phyloP scores from a whole-genome alignment of 805 yeast species.

The Tetrapisispora phaffii region DNA sequence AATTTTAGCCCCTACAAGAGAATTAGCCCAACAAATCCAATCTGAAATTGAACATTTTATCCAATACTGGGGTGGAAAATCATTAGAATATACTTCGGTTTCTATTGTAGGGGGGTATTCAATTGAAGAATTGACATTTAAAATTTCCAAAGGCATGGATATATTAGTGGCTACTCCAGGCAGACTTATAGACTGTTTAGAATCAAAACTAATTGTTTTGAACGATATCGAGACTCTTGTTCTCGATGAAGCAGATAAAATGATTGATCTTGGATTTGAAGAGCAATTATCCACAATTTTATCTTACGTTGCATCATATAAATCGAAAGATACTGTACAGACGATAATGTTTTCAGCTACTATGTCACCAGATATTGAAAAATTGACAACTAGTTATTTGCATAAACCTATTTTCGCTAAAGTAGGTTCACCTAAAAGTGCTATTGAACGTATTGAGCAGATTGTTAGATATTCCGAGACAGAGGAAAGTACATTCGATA shows the following conservation, averaged over 20 bases:
- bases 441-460: conserved; percentile 52
- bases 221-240: conserved; percentile 56
- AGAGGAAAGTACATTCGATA: conserved; percentile 37
- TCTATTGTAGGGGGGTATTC: conserved; percentile 87
- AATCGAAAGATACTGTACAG: conserved; percentile 30
- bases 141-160: conserved; percentile 55
- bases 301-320: conserved; percentile 35
- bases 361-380: conserved; percentile 65
- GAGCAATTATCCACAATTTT: conserved; percentile 59
- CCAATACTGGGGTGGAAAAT: conserved; percentile 18
- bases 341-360: conserved; percentile 95
- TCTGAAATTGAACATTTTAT: conserved; percentile 50
- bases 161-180: conserved; percentile 93
- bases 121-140: conserved; percentile 58
- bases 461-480: conserved; percentile 43
- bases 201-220: conserved; percentile 52
- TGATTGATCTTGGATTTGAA: conserved; percentile 93
- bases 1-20: conserved; percentile 87
- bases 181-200: conserved; percentile 70
- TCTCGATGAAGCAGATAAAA: conserved; percentile 90
- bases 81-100: conserved; percentile 19
- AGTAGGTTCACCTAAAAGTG: conserved; percentile 59
- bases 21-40: conserved; percentile 80
- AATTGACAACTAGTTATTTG: conserved; percentile 54
- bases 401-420: conserved; percentile 50